Evolutionary conservation across 768 basidiomycete genomes (phyloP), one percentile per base, ranked within the genome.

Genomic region (Hirschioporus abietinus): DNA sequence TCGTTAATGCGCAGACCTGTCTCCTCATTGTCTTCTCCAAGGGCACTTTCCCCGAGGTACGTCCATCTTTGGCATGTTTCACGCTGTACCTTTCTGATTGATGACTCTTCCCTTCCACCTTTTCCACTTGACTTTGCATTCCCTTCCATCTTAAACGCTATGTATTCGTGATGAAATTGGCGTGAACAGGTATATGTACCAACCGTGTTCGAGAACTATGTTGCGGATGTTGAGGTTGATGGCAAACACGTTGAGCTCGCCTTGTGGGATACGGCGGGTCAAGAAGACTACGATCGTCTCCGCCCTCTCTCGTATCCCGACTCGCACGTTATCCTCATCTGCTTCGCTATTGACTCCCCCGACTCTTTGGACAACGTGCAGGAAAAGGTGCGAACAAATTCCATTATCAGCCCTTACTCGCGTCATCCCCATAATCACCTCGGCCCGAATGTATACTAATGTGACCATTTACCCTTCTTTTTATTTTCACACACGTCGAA

Each of bases 181-280:
- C 6, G 60, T 64, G 35, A 52, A 7, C 71, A 99, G 96, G 97
- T 99, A 72, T 99, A 99, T 76, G 95, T 99, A 69, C 97, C 97
- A 63, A 99, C 97, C 67, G 97, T 99, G 64, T 99, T 99, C 72
- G 97, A 99, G 85, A 98, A 98, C 88, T 97, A 98, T 78, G 96
- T 97, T 66, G 96, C 96, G 72, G 96, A 99, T 78, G 95, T 99
- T 63, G 95, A 98, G 78, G 96, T 99, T 68, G 96, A 99, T 74
- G 93, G 93, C 72, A 99, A 96, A 82, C 93, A 96, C 76, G 96
- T 99, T 72, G 97, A 99, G 80, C 85, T 99, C 73, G 96, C 97
- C 30, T 82, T 99, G 73, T 99, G 97, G 97, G 97, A 99, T 96
- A 99, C 97, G 64, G 96, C 97, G 35, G 97, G 97, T 65, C 96